phyloP scores from a whole-genome alignment of 371 early-diverging fungal genomes.

The Spraguea lophii region DNA sequence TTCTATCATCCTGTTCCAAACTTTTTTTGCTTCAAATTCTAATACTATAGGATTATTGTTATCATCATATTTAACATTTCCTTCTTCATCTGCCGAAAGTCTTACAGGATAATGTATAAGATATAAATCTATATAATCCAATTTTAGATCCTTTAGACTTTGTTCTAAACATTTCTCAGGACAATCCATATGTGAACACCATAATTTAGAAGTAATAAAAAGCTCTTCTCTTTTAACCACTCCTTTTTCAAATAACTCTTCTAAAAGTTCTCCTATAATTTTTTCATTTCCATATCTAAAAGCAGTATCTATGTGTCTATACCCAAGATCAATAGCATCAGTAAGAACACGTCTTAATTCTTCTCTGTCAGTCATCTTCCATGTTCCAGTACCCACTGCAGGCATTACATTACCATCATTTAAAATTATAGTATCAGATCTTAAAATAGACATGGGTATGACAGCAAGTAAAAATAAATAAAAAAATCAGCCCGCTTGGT shows the following conservation, averaged over 20 bases:
- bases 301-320: slow-evolving; percentile 58
- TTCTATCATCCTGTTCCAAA: slow-evolving; percentile 59
- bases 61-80: background rate
- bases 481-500: too few relatives aligned
- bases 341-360: slow-evolving; percentile 50
- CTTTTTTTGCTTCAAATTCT: slow-evolving; percentile 23
- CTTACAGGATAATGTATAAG: slow-evolving; percentile 59
- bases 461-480: too few relatives aligned
- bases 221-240: slow-evolving; percentile 53
- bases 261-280: slow-evolving; percentile 55
- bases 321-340: slow-evolving; percentile 49
- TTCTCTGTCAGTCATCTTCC: slow-evolving; percentile 28
- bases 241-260: slow-evolving; percentile 49
- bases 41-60: background rate
- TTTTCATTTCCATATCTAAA: slow-evolving; percentile 56
- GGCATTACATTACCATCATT: slow-evolving; percentile 22
- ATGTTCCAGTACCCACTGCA: slow-evolving; percentile 41
- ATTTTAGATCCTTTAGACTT: slow-evolving; percentile 53
- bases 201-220: slow-evolving; percentile 71
- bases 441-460: too few relatives aligned
- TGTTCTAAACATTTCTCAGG: slow-evolving; percentile 44
- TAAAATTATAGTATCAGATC: too few relatives aligned
- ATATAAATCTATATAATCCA: slow-evolving; percentile 67
- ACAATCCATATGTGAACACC: slow-evolving; percentile 51
- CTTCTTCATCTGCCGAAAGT: slow-evolving; percentile 9